Percentiles rank a stretch among this genome's conserved stretches.
Conservation (phyloP, 495 filamentous ascomycete genomes). For the Trichodelitschia bisporula region DNA sequence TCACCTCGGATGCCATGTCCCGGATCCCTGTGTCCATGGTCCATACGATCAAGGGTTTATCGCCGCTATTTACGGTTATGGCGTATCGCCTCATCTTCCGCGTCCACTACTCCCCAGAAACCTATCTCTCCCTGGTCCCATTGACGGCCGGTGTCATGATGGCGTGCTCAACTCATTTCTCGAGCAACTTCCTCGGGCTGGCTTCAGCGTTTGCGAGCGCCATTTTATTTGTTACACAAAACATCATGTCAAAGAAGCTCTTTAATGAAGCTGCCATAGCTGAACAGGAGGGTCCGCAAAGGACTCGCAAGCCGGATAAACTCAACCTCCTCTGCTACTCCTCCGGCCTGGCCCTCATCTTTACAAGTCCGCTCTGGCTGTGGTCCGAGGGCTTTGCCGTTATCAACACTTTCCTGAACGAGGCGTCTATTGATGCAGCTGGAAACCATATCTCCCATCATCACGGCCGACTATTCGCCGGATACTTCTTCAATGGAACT, state of each 20-base stretch:
- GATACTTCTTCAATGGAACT: slow-evolving; percentile 90
- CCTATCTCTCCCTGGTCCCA: slow-evolving; percentile 80
- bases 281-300: slow-evolving; percentile 36
- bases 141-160: slow-evolving; percentile 85
- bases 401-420: slow-evolving; percentile 42
- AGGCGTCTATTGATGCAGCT: slow-evolving; percentile 33
- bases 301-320: slow-evolving; percentile 64
- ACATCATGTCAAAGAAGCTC: slow-evolving; percentile 96
- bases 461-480: slow-evolving; percentile 49
- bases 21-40: slow-evolving; percentile 92
- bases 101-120: slow-evolving; percentile 66
- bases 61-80: slow-evolving; percentile 81
- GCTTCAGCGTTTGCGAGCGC: slow-evolving; percentile 66
- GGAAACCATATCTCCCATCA: slow-evolving; percentile 43
- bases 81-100: slow-evolving; percentile 76
- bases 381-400: slow-evolving; percentile 66
- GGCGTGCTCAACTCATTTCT: slow-evolving; percentile 75
- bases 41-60: slow-evolving; percentile 98
- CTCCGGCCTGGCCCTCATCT: slow-evolving; percentile 65
- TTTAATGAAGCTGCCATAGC: slow-evolving; percentile 81
- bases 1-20: slow-evolving; percentile 77
- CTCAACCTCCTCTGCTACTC: slow-evolving; percentile 94
- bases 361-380: slow-evolving; percentile 87
- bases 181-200: slow-evolving; percentile 70
- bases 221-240: slow-evolving; percentile 91